These are phyloP conservation scores for Ophiostoma populinum DNA, from an alignment of 2,329 filamentous ascomycete species.

Conservation along the genomic window DNA sequence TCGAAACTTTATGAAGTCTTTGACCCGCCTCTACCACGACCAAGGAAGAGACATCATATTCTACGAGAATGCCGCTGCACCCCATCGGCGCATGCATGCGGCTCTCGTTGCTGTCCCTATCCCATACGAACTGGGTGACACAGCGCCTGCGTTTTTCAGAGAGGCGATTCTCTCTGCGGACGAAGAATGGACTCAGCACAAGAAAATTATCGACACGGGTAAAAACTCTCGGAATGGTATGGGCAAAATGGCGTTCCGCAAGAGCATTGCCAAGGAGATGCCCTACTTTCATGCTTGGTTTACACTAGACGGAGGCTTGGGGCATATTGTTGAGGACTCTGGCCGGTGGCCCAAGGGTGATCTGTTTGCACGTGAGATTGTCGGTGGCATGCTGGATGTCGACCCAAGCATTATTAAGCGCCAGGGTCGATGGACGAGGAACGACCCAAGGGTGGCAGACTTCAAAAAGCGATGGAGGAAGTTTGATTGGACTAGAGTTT, in stretches of 20 bases:
- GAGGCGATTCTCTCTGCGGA: constrained; percentile 81
- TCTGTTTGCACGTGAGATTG: constrained; percentile 76
- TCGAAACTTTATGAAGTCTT: constrained; percentile 94
- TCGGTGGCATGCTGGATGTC: constrained; percentile 81
- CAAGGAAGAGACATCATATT: constrained; percentile 87
- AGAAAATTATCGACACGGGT: constrained; percentile 80
- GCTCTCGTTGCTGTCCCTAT: constrained; percentile 75
- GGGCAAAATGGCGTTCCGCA: constrained; percentile 67
- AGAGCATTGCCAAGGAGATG: constrained; percentile 80
- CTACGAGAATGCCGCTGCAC: constrained; percentile 87
- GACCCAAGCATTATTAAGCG: constrained; percentile 72
- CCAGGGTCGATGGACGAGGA: constrained; percentile 69
- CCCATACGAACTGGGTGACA: constrained; percentile 80
- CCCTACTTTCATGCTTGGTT: constrained; percentile 99
- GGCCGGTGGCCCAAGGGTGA: constrained; percentile 79
- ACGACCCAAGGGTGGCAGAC: constrained; percentile 50
- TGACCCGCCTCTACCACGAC: constrained; percentile 87
- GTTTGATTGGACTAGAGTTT: constrained; percentile 68
- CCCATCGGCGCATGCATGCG: constrained; percentile 64
- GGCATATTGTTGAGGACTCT: constrained; percentile 79
- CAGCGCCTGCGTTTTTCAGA: constrained; percentile 82
- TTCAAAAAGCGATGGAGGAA: constrained; percentile 79
- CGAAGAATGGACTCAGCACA: constrained; percentile 91
- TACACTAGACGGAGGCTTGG: constrained; percentile 74
- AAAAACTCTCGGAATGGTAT: constrained; percentile 46